Percentiles rank a stretch among this genome's conserved stretches.
Evolutionary conservation across 2,329 filamentous ascomycete species (phyloP).

Genomic region (Mycocentrospora acerina): DNA sequence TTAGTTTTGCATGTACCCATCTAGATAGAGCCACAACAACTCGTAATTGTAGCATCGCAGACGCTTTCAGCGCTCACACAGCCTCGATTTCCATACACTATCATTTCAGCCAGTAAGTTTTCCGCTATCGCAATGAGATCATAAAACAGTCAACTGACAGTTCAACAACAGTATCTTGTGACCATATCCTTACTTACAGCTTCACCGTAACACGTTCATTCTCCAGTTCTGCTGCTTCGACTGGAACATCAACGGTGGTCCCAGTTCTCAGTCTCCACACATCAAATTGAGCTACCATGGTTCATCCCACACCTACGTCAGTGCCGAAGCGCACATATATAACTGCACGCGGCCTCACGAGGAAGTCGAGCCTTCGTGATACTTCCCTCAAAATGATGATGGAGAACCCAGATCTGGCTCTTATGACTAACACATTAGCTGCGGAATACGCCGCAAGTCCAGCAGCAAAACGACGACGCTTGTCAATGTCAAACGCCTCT

Average conservation of each 20-base stretch:
- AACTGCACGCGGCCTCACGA: not conserved
- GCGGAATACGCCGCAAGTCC: too few species aligned
- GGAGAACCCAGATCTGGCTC: not conserved
- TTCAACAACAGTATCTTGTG: slow-evolving; percentile 2
- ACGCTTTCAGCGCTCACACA: slow-evolving; percentile 6
- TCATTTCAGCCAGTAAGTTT: not conserved
- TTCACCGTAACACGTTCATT: slow-evolving; percentile 2
- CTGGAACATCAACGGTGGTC: not conserved
- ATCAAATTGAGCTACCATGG: not conserved
- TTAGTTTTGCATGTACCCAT: not conserved
- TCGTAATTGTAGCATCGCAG: not conserved
- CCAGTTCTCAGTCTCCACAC: not conserved
- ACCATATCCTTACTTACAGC: slow-evolving; percentile 1
- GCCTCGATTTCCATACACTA: not conserved
- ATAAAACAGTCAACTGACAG: not conserved
- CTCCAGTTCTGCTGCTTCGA: not conserved
- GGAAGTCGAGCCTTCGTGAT: not conserved
- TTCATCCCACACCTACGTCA: slow-evolving; percentile 4
- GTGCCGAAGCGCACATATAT: slow-evolving; percentile 8
- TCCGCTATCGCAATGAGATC: not conserved
- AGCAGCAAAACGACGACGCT: slow-evolving; percentile 1
- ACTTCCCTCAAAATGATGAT: not conserved
- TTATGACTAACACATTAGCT: not conserved
- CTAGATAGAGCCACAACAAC: not conserved
- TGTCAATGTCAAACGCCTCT: not conserved